Evolutionary conservation across 352 stramenopile species (phyloP), one percentile per base, ranked within the genome.

Genomic region (Pythium guiyangense): DNA sequence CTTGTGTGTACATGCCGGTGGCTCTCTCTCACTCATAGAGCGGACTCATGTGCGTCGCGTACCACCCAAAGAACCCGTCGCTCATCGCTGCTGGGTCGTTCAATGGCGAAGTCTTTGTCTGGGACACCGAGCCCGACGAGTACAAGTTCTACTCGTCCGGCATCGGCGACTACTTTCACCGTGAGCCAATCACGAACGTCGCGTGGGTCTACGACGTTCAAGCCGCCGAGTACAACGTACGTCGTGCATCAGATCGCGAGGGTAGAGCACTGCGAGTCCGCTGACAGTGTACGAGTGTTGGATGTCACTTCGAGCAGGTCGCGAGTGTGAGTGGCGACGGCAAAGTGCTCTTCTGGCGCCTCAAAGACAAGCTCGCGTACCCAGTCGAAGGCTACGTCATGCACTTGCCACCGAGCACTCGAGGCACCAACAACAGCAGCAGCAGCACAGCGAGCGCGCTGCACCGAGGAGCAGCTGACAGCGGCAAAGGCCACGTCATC

Each of bases 81-180:
- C 48, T 96, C 18, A 71, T 96, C 18, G 88, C 88, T 8, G 86
- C 82, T 6, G 88, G 86, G 1, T 89, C 79, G 6, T 96, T 96
- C 67, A 94, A 92, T 37, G 88, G 86, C 39, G 86, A 96, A 61
- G 79, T 96, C 11, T 73, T 93, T 3, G 66, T 96, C 9, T 92
- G 84, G 77, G 84, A 96, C 51, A 80, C 73, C 1, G 71, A 89
- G 40, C 69, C 72, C 2, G 77, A 84, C 4, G 79, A 92, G 46
- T 83, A 85, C 37, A 66, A 73, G 11, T 80, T 91, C 49, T 79
- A 76, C 14, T 76, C 79, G 35, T 93, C 86, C 0, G 74, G 77
- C 6, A 96, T 96, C 22, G 84, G 84, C n/a, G 88, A 96, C 56
- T 92, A 93, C 57, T 94, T 91, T 59, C 88, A 96, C 59, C 76